phyloP scores from a whole-genome alignment of 345 rosid genomes.

The Kernera saxatilis region DNA sequence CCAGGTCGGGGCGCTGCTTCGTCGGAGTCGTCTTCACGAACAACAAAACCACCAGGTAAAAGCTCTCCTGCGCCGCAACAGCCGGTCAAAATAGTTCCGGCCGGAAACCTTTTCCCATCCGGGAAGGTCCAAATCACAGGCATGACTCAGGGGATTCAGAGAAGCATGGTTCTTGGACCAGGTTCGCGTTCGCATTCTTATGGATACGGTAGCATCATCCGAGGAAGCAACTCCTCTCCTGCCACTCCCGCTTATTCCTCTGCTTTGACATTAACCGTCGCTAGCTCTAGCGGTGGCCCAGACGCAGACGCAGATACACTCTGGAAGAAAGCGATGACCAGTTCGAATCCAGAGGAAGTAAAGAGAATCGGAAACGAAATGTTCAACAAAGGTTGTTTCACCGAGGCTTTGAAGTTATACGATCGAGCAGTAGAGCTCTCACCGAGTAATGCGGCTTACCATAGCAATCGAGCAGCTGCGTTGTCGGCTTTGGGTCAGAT shows the following conservation, averaged over 20 bases:
- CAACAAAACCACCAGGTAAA: constrained; percentile 45
- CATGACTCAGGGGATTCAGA: constrained; percentile 44
- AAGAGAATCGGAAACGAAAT: constrained; percentile 74
- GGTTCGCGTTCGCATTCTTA: constrained; percentile 73
- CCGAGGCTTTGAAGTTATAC: constrained; percentile 74
- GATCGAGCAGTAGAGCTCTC: constrained; percentile 71
- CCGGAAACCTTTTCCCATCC: constrained; percentile 82
- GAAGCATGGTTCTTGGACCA: constrained; percentile 64
- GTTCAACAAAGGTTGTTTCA: constrained; percentile 65
- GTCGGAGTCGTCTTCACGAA: constrained; percentile 40
- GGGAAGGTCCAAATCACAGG: constrained; percentile 72
- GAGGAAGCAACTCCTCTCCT: constrained; percentile 32
- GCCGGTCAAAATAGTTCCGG: constrained; percentile 51
- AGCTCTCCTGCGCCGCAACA: constrained; percentile 50
- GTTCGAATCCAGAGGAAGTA: constrained; percentile 59
- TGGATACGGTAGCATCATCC: constrained; percentile 89
- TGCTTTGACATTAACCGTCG: too few relatives aligned
- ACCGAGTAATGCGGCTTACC: constrained; percentile 64
- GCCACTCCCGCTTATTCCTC: too few relatives aligned
- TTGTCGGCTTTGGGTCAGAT: constrained; percentile 56
- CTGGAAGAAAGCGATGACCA: constrained; percentile 11
- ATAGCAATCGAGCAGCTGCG: constrained; percentile 85
- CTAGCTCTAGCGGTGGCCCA: neutral
- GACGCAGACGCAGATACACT: neutral
- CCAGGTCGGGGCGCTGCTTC: constrained; percentile 31